Evolutionary conservation across 495 filamentous ascomycete genomes (phyloP).

Genomic region (Neurospora tetrasperma): DNA sequence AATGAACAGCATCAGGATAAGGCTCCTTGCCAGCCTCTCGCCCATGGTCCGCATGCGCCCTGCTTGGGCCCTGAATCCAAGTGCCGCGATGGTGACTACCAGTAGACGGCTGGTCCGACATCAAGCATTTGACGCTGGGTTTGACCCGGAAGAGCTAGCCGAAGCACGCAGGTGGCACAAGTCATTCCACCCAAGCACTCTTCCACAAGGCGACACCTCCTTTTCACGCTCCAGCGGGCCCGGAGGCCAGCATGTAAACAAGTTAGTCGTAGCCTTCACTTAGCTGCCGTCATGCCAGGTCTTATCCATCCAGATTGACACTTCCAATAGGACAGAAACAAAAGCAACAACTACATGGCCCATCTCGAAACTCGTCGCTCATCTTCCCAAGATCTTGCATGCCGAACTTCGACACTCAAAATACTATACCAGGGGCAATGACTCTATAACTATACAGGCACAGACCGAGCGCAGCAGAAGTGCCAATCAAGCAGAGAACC

Average conservation of each 20-base stretch:
- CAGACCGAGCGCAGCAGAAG: constrained; percentile 37
- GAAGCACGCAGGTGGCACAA: constrained; percentile 69
- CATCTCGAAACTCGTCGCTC: constrained; percentile 43
- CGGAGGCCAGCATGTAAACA: constrained; percentile 94
- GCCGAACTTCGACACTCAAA: constrained; percentile 50
- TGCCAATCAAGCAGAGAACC: constrained; percentile 37
- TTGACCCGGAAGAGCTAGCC: constrained; percentile 49
- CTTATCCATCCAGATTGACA: neutral
- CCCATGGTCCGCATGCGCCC: neutral
- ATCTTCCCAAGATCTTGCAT: constrained; percentile 62
- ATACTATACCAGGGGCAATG: constrained; percentile 55
- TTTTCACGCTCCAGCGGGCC: constrained; percentile 87
- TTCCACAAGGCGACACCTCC: constrained; percentile 59
- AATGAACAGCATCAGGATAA: neutral
- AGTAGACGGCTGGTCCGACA: constrained; percentile 16
- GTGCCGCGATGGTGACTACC: neutral
- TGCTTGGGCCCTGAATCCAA: neutral
- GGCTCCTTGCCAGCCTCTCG: neutral
- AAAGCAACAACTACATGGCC: constrained; percentile 72
- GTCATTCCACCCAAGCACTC: constrained; percentile 47
- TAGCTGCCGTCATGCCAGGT: neutral
- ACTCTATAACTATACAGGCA: constrained; percentile 39
- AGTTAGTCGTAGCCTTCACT: constrained; percentile 45
- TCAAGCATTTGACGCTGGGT: constrained; percentile 28
- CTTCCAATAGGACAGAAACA: constrained; percentile 61